These are phyloP conservation scores for Mycena chlorophos DNA, from an alignment of 768 basidiomycete species.

Conservation along the genomic window DNA sequence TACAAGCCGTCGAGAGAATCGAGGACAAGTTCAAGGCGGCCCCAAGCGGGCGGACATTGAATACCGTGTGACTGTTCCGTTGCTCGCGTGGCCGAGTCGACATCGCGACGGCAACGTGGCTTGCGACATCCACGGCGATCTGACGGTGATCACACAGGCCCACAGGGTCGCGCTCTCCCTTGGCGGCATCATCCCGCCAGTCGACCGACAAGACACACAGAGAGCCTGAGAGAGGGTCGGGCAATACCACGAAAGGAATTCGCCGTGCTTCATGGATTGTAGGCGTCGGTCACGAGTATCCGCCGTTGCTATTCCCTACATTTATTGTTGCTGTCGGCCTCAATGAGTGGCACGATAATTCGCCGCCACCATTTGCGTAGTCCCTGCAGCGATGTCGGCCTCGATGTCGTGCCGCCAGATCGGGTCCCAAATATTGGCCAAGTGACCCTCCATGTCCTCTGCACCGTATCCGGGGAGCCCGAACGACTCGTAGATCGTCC, in stretches of 20 bases:
- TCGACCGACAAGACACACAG: too few relatives aligned
- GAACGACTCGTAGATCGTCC: conserved; percentile 45
- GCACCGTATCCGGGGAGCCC: conserved; percentile 32
- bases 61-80: background rate
- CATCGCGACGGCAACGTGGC: background rate
- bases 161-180: too few relatives aligned
- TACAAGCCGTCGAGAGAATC: too few relatives aligned
- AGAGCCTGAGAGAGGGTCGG: too few relatives aligned
- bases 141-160: too few relatives aligned
- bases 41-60: background rate
- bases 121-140: background rate
- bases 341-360: background rate
- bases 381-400: conserved; percentile 38
- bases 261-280: background rate
- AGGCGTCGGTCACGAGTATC: background rate
- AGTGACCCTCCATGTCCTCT: conserved; percentile 33
- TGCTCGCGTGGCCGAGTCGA: background rate
- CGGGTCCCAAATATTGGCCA: conserved; percentile 44
- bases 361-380: conserved; percentile 22
- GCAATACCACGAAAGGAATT: too few relatives aligned
- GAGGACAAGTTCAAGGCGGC: too few relatives aligned
- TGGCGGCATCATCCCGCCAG: too few relatives aligned
- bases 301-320: background rate
- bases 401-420: conserved; percentile 52
- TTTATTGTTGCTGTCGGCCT: background rate